Conservation (phyloP, 306 rosid species). For the Elaeagnus macrophylla region DNA sequence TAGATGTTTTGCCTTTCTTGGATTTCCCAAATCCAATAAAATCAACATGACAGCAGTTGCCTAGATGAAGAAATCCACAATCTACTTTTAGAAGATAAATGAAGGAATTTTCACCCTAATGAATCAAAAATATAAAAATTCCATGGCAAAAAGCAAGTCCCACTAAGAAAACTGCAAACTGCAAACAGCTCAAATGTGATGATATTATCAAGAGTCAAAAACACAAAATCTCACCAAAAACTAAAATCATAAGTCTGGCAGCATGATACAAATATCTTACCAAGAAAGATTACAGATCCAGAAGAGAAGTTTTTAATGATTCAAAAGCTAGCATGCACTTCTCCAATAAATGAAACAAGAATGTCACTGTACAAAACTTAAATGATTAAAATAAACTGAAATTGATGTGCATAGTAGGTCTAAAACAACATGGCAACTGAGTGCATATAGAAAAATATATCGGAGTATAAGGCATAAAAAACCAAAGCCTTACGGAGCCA, state of each 20-base stretch:
- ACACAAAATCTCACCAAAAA: too few species aligned
- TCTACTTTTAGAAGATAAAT: too few species aligned
- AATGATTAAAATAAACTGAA: background rate
- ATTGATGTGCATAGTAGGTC: background rate
- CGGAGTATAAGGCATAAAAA: background rate
- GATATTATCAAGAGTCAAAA: too few species aligned
- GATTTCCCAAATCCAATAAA: too few species aligned
- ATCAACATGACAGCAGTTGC: too few species aligned
- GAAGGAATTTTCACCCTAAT: too few species aligned
- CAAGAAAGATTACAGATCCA: background rate
- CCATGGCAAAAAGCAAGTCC: too few species aligned
- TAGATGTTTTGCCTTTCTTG: too few species aligned
- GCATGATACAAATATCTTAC: background rate
- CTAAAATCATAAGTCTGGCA: background rate
- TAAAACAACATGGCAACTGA: background rate
- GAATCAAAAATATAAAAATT: too few species aligned
- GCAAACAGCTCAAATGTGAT: too few species aligned
- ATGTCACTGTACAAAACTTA: background rate
- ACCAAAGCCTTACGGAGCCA: constrained; percentile 90
- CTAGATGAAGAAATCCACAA: too few species aligned
- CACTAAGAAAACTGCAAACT: too few species aligned
- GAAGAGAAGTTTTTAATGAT: background rate
- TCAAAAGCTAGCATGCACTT: background rate
- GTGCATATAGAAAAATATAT: background rate
- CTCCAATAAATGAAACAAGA: background rate